Conservation (phyloP, 225 moss, liverwort and hornwort species). For the Climacium dendroides region DNA sequence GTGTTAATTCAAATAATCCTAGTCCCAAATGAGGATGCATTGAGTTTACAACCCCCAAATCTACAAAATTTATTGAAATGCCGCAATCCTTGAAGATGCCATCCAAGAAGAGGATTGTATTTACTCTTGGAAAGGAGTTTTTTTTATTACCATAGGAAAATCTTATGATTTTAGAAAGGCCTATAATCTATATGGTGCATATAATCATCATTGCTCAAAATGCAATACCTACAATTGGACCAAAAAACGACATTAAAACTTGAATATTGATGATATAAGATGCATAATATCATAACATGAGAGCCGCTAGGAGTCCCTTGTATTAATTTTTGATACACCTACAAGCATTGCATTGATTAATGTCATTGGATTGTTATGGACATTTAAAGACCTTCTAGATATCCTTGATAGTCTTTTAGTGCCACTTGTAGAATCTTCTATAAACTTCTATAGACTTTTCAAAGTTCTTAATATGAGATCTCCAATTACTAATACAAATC, state of each 20-base stretch:
- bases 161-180: background rate
- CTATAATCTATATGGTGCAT: background rate
- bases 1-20: rapidly evolving
- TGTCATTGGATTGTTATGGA: too few species aligned
- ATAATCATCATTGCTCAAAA: background rate
- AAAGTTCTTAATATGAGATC: too few species aligned
- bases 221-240: background rate
- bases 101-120: rapidly evolving
- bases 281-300: background rate
- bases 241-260: background rate
- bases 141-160: rapidly evolving
- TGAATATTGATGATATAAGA: background rate
- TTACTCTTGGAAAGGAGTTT: background rate
- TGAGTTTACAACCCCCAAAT: rapidly evolving
- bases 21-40: rapidly evolving
- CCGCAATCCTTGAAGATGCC: rapidly evolving
- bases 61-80: background rate
- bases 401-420: too few species aligned
- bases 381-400: too few species aligned
- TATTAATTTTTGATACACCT: background rate
- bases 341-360: background rate
- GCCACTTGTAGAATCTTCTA: too few species aligned
- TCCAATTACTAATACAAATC: too few species aligned
- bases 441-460: too few species aligned
- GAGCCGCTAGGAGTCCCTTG: background rate